Base-by-base conservation (phyloP, 164 flowering plant species). In the Nymphaea thermarum region DNA sequence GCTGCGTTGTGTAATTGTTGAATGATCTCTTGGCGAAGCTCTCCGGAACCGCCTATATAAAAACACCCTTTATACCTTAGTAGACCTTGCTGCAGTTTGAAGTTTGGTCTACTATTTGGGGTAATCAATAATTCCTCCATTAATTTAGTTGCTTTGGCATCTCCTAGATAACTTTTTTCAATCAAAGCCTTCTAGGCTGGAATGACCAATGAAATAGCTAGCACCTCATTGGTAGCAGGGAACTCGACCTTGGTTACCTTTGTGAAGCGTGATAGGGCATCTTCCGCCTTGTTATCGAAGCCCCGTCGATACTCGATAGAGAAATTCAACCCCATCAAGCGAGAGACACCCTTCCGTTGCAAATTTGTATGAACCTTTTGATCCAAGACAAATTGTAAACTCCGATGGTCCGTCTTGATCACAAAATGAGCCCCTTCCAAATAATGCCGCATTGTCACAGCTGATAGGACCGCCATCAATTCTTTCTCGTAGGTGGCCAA, bases 401-500 rank as follows among this genome's bases (percentile, higher is more conserved):
- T 66, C 0, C 14, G 64, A 2, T 71, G 68, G 17, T 71, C 60
- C 3, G 64, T 65, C 3, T 4, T n/a, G 3, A 65, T 16, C 43
- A 65, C 3, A n/a, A 65, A 65, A 4, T 43, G 25, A 5, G 44
- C 3, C 6, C 68, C 68, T 10, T 65, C n/a, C 15, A 66, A 15
- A 43, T 71, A 71, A 16, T 53, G 68, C 1, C 73, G 8, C 25
- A 65, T 60, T 60, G 18, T 43, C 6, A 65, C 64, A 6, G 60
- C 68, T 8, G 41, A 4, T 3, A 66, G 64, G 6, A 71, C n/a
- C 5, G 71, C 73, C 47, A 76, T 2, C 6, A 76, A 10, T 42
- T 72, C 73, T 43, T 67, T 76, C 60, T 76, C 71, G 70, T 76
- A 76, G 3, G 67, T 64, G 17, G 70, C 66, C 2, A 70, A 7